Percentiles rank a stretch among this genome's conserved stretches.
Evolutionary conservation across 1,139 yeast genomes (phyloP).

Genomic region (Lodderomyces orthopsilosis): DNA sequence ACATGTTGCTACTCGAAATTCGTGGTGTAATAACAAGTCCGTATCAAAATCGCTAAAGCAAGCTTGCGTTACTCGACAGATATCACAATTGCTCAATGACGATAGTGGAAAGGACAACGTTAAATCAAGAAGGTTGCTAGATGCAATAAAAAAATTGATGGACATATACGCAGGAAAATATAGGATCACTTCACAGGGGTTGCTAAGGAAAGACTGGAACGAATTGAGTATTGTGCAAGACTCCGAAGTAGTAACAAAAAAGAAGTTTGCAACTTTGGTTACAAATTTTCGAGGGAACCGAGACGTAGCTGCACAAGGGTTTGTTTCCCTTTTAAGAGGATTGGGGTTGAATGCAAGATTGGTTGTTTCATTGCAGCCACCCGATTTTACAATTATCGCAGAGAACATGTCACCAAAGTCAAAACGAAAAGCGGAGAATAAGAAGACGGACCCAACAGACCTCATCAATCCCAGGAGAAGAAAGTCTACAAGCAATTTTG

Average conservation of each 20-base stretch:
- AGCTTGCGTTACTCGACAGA: conserved; percentile 40
- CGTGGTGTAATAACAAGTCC: conserved; percentile 63
- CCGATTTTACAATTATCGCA: conserved; percentile 61
- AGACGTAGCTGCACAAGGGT: conserved; percentile 85
- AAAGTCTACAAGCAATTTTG: conserved; percentile 14
- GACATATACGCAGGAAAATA: conserved; percentile 60
- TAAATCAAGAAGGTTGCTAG: conserved; percentile 69
- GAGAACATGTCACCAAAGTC: conserved; percentile 12
- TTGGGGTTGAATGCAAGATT: conserved; percentile 72
- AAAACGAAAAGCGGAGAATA: conserved; percentile 9
- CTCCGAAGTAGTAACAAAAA: conserved; percentile 29
- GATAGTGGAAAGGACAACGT: conserved; percentile 35
- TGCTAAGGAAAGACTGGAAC: conserved; percentile 59
- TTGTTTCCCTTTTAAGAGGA: conserved; percentile 70
- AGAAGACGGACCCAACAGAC: neutral
- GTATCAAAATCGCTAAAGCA: conserved; percentile 39
- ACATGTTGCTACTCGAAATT: conserved; percentile 66
- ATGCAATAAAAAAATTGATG: conserved; percentile 67
- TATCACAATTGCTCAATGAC: conserved; percentile 30
- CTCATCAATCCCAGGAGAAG: neutral
- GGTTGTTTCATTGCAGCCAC: conserved; percentile 83
- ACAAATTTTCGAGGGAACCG: conserved; percentile 60
- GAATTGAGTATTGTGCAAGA: conserved; percentile 34
- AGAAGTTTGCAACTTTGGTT: conserved; percentile 41
- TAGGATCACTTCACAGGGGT: conserved; percentile 45